Conservation (phyloP, 2,329 filamentous ascomycete species). For the Xylariomycetidae sp. region DNA sequence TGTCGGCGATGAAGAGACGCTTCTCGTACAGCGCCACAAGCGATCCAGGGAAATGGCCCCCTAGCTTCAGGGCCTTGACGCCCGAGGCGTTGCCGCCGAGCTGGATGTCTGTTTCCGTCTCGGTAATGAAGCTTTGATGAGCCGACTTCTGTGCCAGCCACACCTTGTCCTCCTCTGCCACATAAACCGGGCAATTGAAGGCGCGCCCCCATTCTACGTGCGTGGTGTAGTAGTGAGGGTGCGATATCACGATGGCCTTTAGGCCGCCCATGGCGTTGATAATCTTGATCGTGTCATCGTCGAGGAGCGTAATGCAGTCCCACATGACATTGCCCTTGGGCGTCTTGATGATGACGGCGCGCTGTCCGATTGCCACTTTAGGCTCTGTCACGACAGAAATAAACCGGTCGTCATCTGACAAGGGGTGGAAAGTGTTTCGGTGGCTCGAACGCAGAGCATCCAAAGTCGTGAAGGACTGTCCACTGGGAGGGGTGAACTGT, state of each 20-base stretch:
- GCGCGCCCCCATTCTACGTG: slow-evolving; percentile 66
- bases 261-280: slow-evolving; percentile 60
- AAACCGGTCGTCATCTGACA: slow-evolving; percentile 25
- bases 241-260: slow-evolving; percentile 65
- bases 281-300: slow-evolving; percentile 52
- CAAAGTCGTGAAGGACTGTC: slow-evolving; percentile 62
- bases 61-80: slow-evolving; percentile 60
- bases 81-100: slow-evolving; percentile 35
- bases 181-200: slow-evolving; percentile 65
- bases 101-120: slow-evolving; percentile 34
- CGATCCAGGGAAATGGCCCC: slow-evolving; percentile 76
- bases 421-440: slow-evolving; percentile 43
- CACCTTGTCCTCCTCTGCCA: slow-evolving; percentile 56
- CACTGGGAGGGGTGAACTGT: slow-evolving; percentile 59
- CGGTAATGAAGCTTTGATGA: slow-evolving; percentile 41
- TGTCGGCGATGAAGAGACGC: slow-evolving; percentile 70
- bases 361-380: slow-evolving; percentile 68
- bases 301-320: slow-evolving; percentile 69
- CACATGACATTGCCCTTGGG: slow-evolving; percentile 67
- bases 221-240: slow-evolving; percentile 81
- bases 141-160: slow-evolving; percentile 53
- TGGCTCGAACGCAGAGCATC: slow-evolving; percentile 36
- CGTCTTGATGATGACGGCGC: slow-evolving; percentile 63
- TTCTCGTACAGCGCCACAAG: slow-evolving; percentile 57
- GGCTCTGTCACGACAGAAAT: slow-evolving; percentile 44